phyloP scores from a whole-genome alignment of 306 rosid species.

The Ceratonia siliqua region DNA sequence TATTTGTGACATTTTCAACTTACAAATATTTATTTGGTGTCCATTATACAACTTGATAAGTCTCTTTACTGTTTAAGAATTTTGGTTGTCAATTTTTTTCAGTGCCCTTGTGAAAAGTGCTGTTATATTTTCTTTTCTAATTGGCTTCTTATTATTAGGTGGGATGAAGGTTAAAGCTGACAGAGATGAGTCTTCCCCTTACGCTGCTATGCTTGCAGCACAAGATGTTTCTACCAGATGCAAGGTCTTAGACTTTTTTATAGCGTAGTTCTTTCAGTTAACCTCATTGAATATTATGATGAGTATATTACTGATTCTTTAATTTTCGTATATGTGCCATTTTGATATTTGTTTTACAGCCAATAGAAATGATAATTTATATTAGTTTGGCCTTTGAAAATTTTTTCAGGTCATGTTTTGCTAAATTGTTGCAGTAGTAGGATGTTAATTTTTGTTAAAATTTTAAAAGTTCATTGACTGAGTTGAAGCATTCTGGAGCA shows the following conservation, averaged over 20 bases:
- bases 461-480: background rate
- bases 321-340: background rate
- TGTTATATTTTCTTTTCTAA: background rate
- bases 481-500: constrained; percentile 26
- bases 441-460: background rate
- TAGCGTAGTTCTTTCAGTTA: background rate
- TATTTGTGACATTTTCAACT: background rate
- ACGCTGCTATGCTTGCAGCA: constrained; percentile 96
- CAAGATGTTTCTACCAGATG: constrained; percentile 85
- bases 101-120: background rate
- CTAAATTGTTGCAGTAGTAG: background rate
- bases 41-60: background rate
- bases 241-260: constrained; percentile 51
- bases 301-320: background rate
- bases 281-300: background rate
- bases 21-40: background rate
- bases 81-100: background rate
- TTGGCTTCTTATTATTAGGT: constrained; percentile 39
- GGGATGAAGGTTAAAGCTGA: constrained; percentile 98
- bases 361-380: background rate
- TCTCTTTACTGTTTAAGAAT: background rate
- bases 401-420: background rate
- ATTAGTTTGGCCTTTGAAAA: background rate
- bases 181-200: constrained; percentile 90
- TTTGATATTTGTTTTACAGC: background rate